phyloP scores from a whole-genome alignment of 305 asterid genomes.

The Fraxinus floribunda region DNA sequence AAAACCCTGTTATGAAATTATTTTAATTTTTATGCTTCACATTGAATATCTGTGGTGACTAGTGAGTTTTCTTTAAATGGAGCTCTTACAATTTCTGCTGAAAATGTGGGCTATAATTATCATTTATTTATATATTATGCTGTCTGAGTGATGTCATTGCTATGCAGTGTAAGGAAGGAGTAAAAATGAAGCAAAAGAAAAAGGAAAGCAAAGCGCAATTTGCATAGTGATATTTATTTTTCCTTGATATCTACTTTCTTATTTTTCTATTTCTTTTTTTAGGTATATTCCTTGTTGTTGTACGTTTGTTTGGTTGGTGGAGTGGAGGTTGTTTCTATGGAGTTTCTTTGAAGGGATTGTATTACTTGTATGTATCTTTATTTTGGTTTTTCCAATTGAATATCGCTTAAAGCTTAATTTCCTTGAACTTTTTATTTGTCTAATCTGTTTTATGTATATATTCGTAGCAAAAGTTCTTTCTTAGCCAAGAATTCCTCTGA shows the following conservation, averaged over 20 bases:
- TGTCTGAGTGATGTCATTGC: conserved; percentile 36
- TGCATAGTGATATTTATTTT: conserved; percentile 35
- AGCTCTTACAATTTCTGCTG: conserved; percentile 16
- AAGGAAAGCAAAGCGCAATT: conserved; percentile 42
- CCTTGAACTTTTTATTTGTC: conserved; percentile 22
- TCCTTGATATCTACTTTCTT: conserved; percentile 35
- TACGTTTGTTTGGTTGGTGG: conserved; percentile 68
- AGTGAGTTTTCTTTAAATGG: conserved; percentile 23
- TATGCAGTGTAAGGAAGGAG: conserved; percentile 46
- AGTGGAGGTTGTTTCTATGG: conserved; percentile 87
- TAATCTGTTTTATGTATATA: conserved; percentile 25
- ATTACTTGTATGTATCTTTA: conserved; percentile 44
- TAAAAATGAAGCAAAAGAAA: conserved; percentile 54
- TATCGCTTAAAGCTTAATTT: conserved; percentile 37
- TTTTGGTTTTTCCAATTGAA: conserved; percentile 32
- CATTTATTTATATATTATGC: conserved; percentile 31
- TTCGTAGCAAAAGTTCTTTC: conserved; percentile 24
- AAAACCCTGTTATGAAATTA: conserved; percentile 18
- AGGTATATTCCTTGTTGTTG: conserved; percentile 21
- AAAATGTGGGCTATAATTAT: conserved; percentile 31
- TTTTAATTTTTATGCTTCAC: conserved; percentile 16
- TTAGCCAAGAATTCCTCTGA: conserved; percentile 37
- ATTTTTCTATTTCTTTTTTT: conserved; percentile 17
- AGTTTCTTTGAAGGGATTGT: conserved; percentile 76
- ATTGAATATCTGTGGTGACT: conserved; percentile 20